Evolutionary conservation across 2,329 filamentous ascomycete species (phyloP).

Genomic region (Fusarium buxicola): DNA sequence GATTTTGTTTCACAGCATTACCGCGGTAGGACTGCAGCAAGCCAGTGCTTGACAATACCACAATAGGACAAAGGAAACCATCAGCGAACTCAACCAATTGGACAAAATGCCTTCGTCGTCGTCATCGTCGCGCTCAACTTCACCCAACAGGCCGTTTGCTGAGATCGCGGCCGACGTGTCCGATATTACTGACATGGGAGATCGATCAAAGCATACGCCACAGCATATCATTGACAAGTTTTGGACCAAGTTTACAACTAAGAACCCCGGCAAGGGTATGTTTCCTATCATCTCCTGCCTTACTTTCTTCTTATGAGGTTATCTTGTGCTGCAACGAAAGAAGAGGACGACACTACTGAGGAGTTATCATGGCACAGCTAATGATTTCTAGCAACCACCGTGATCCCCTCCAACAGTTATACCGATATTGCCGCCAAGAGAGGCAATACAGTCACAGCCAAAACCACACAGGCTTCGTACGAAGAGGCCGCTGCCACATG

Average conservation of each 20-base stretch:
- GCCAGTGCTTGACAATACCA: neutral
- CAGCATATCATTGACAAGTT: slow-evolving; percentile 78
- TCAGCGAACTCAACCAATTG: too few species aligned
- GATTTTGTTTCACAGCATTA: neutral
- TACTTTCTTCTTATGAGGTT: too few species aligned
- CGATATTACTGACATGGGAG: slow-evolving; percentile 16
- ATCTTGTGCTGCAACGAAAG: too few species aligned
- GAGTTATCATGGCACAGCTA: neutral
- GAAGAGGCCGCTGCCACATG: slow-evolving; percentile 78
- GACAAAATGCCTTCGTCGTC: slow-evolving; percentile 24
- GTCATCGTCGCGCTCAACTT: slow-evolving; percentile 26
- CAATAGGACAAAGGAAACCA: neutral
- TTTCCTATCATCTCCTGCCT: neutral
- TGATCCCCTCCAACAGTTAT: slow-evolving; percentile 76
- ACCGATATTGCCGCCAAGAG: slow-evolving; percentile 69
- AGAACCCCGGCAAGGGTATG: slow-evolving; percentile 75
- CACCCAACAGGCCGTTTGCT: slow-evolving; percentile 4
- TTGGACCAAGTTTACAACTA: slow-evolving; percentile 78
- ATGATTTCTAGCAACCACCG: slow-evolving; percentile 65
- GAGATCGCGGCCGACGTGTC: slow-evolving; percentile 2
- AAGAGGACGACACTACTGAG: too few species aligned
- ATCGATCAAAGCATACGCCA: slow-evolving; percentile 63
- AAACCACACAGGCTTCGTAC: slow-evolving; percentile 74
- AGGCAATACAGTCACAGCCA: slow-evolving; percentile 64
- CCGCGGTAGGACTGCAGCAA: neutral